Percentiles rank a stretch among this genome's conserved stretches.
These are phyloP conservation scores for Heterobasidion parviporum DNA, from an alignment of 1,284 basidiomycete genomes.

Conservation along the genomic window DNA sequence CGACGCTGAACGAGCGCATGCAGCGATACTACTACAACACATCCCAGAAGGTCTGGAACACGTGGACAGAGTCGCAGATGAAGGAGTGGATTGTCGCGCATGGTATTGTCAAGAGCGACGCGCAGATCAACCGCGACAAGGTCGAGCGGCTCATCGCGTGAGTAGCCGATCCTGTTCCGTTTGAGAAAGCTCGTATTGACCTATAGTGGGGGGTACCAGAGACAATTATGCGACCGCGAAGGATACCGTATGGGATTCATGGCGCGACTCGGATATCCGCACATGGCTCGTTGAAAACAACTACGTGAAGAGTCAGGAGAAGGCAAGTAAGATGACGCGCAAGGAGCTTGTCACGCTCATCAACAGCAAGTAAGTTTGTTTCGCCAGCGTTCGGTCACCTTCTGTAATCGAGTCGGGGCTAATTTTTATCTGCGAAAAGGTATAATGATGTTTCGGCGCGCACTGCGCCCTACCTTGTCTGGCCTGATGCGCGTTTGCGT, in stretches of 20 bases:
- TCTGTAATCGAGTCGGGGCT: slow-evolving; percentile 10
- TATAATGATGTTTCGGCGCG: slow-evolving; percentile 33
- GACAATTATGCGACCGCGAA: slow-evolving; percentile 70
- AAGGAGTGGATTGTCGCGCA: slow-evolving; percentile 69
- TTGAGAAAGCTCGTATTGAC: background rate
- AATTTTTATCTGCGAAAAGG: slow-evolving; percentile 19
- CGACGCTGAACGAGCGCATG: slow-evolving; percentile 67
- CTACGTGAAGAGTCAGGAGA: slow-evolving; percentile 52
- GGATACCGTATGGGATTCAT: slow-evolving; percentile 63
- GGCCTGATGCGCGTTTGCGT: slow-evolving; percentile 85
- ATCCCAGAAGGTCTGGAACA: slow-evolving; percentile 41
- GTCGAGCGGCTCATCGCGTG: slow-evolving; percentile 64
- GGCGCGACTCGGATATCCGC: slow-evolving; percentile 74
- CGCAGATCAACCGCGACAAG: slow-evolving; percentile 68
- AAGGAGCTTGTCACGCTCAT: slow-evolving; percentile 67
- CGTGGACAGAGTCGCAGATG: slow-evolving; percentile 65
- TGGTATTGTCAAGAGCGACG: slow-evolving; percentile 61
- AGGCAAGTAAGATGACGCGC: slow-evolving; percentile 48
- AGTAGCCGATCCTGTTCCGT: slow-evolving; percentile 15
- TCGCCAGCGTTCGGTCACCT: background rate
- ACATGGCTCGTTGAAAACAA: slow-evolving; percentile 74
- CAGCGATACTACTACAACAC: slow-evolving; percentile 68
- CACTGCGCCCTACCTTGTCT: slow-evolving; percentile 64
- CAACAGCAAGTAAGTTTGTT: slow-evolving; percentile 46
- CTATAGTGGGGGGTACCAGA: slow-evolving; percentile 21